A percentile compares a stretch with the other conserved stretches of the same genome.
phyloP scores from a whole-genome alignment of 176 grass and related monocot species.

The Rhynchospora pubera region DNA sequence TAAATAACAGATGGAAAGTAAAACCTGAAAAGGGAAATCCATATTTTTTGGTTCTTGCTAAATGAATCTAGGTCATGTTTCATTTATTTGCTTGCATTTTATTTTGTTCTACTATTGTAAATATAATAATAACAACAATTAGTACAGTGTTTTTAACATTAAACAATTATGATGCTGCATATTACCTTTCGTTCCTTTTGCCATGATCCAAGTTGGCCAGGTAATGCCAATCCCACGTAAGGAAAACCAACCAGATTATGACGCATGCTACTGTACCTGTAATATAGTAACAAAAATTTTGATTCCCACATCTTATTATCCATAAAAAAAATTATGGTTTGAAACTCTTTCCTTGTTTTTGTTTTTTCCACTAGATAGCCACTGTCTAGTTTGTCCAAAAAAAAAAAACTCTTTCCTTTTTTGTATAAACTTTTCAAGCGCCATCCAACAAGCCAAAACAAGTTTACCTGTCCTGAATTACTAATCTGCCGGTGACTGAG shows the following conservation, averaged over 20 bases:
- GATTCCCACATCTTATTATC: too few species aligned
- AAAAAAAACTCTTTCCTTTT: too few species aligned
- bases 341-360: too few species aligned
- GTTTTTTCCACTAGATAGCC: too few species aligned
- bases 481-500: slow-evolving; percentile 22
- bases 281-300: too few species aligned
- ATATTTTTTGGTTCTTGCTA: neutral
- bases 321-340: too few species aligned
- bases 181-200: slow-evolving; percentile 38
- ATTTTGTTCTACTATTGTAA: neutral
- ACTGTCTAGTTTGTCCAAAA: too few species aligned
- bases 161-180: neutral
- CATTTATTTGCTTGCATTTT: neutral
- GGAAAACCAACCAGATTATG: slow-evolving; percentile 1
- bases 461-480: slow-evolving; percentile 32
- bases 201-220: slow-evolving; percentile 40
- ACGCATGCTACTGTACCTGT: too few species aligned
- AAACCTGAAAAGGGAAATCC: neutral
- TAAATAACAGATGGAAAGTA: neutral
- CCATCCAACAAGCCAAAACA: neutral
- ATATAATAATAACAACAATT: neutral
- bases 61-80: neutral
- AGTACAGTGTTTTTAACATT: neutral
- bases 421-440: too few species aligned
- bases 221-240: slow-evolving; percentile 41